Evolutionary conservation across 768 basidiomycete species (phyloP), one percentile per base, ranked within the genome.

Genomic region (Cyclocybe aegerita): DNA sequence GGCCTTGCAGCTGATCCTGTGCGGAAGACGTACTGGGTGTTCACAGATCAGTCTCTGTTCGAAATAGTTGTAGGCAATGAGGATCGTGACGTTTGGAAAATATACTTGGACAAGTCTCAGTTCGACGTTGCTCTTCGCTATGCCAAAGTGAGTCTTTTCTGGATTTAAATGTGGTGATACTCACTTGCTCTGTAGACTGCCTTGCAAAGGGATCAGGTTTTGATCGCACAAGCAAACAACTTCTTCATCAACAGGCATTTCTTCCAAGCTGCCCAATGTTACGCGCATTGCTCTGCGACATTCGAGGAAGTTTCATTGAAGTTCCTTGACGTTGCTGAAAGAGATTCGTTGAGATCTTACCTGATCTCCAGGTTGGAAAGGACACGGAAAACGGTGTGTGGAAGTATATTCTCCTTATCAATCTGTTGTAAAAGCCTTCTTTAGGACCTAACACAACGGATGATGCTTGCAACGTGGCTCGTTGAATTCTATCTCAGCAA

Each of bases 401-500:
- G 15, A 33, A 9, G 39, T n/a, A n/a, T n/a, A 30, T 30, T 39
- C 38, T 35, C 31, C 41, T 44, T 40, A 3, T 29, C 33, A 2
- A 34, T 29, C 14, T 33, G 8, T 34, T 8, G 12, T 16, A 29
- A 31, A 9, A 14, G 16, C 11, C 31, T 49, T 9, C 23, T 48
- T 16, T 46, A 98, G 95, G 93, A 97, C 60, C 58, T 89, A 35
- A 94, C 93, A 0, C 95, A 98, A 65, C 81, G 97, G 36, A 94
- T 94, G 88, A 93, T 98, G 85, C 73, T 99, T 14, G 95, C 97
- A 12, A 98, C 94, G 0, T 99, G 97, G 97, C 83, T 99, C 9
- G 88, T 97, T 30, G 97, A 99, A 67, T 93, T 98, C 56, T 98
- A 94, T 64, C 82, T 99, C 11, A 90, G 90, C 69, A 98, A 97